phyloP scores from a whole-genome alignment of 768 basidiomycete genomes.

The Lentinula raphanica region DNA sequence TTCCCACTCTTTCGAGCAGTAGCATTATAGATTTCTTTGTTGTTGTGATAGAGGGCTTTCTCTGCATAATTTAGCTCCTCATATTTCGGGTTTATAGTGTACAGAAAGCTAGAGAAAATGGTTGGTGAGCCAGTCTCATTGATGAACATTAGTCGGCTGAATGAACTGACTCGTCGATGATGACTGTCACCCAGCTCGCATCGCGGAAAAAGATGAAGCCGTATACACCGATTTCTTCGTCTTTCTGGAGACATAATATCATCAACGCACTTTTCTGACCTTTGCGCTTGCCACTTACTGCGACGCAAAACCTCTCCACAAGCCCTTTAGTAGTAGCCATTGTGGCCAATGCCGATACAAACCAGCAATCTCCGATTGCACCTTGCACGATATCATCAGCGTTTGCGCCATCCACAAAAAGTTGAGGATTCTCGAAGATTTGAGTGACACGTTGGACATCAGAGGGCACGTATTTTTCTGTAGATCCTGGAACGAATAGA shows the following conservation, averaged over 20 bases:
- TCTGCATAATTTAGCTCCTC: slow-evolving; percentile 38
- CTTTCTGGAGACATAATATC: slow-evolving; percentile 26
- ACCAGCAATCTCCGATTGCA: slow-evolving; percentile 48
- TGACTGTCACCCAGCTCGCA: slow-evolving; percentile 43
- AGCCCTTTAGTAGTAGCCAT: slow-evolving; percentile 39
- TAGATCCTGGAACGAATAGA: slow-evolving; percentile 18
- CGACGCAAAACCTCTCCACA: slow-evolving; percentile 50
- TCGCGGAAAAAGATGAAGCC: slow-evolving; percentile 57
- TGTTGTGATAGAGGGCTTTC: slow-evolving; percentile 43
- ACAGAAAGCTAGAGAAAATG: slow-evolving; percentile 34
- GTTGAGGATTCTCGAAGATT: slow-evolving; percentile 46
- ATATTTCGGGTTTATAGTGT: slow-evolving; percentile 44
- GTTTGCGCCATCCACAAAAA: slow-evolving; percentile 39
- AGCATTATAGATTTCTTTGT: slow-evolving; percentile 41
- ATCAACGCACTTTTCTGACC: background rate
- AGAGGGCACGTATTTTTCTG: slow-evolving; percentile 22
- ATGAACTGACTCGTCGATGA: slow-evolving; percentile 50
- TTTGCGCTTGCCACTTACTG: slow-evolving; percentile 22
- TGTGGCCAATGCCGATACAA: slow-evolving; percentile 46
- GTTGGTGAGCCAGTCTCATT: background rate
- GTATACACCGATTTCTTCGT: slow-evolving; percentile 50
- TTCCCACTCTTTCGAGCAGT: slow-evolving; percentile 42
- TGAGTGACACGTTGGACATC: slow-evolving; percentile 45
- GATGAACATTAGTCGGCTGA: background rate
- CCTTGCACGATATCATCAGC: slow-evolving; percentile 47